Evolutionary conservation across 1,139 yeast species (phyloP), one percentile per base, ranked within the genome.

Genomic region (Yamadazyma epiphylla): DNA sequence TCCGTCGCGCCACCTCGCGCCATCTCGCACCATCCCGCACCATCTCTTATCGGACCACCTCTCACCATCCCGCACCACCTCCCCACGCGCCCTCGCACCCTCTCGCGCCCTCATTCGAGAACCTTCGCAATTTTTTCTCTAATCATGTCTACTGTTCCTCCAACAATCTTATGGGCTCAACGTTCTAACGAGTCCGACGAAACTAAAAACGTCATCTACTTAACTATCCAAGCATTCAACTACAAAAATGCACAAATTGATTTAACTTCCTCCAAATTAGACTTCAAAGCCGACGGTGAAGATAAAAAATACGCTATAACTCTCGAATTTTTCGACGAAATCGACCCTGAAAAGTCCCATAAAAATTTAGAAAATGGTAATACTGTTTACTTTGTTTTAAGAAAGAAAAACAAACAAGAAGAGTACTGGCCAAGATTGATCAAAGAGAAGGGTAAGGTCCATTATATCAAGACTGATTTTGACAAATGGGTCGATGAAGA

Each of bases 401-500:
- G 85, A 60, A 86, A 91, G 74, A 75, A 80, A 61, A 70, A 66
- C 40, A 53, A 70, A 29, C 60, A 74, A 48, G 77, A 67, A 37
- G 96, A 88, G 53, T 89, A 67, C 69, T 94, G 97, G 98, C 97
- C 89, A 54, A 77, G 94, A 58, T 73, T 84, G 58, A 83, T 82
- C 41, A 85, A 80, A 64, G 86, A 76, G 50, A 84, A 79, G 64
- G 68, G 70, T 46, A 83, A 74, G 53, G 72, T 68, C 43, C 82
- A 76, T 45, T 86, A 75, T 59, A 77, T 91, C 55, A 84, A 86
- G 68, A 91, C 98, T 11, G 98, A 91, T 55, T 91, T 91, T 52
- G 96, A 89, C 65, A 85, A 81, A 60, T 91, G 98, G 98, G 94
- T 83, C 26, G 95, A 87, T 54, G 95, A 87, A 65, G 96, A 88